Evolutionary conservation across 2,329 filamentous ascomycete species (phyloP).

Genomic region (Mycosphaerelloides madeirae): DNA sequence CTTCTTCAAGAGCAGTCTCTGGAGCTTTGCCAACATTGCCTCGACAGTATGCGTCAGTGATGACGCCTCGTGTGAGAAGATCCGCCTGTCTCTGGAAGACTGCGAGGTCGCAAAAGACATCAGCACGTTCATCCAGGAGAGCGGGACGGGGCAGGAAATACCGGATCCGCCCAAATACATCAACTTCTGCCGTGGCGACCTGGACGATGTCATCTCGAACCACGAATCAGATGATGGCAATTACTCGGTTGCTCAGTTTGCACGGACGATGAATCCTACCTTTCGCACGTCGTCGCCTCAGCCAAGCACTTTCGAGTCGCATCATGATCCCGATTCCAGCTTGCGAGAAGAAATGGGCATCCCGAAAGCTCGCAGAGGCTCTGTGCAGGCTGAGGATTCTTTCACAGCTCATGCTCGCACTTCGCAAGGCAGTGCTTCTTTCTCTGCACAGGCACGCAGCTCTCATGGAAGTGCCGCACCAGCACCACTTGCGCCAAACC

Average conservation of each 20-base stretch:
- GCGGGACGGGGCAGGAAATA: constrained; percentile 92
- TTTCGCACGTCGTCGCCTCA: constrained; percentile 95
- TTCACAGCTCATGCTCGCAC: constrained; percentile 25
- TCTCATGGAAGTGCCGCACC: constrained; percentile 27
- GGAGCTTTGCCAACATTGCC: constrained; percentile 95
- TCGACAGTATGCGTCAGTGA: constrained; percentile 98
- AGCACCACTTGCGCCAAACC: constrained; percentile 22
- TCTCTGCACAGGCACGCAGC: constrained; percentile 23
- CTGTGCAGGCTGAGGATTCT: constrained; percentile 29
- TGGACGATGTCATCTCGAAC: constrained; percentile 73
- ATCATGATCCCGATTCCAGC: constrained; percentile 76
- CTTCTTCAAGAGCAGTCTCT: constrained; percentile 95
- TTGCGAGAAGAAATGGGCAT: constrained; percentile 65
- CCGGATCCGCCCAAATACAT: constrained; percentile 96
- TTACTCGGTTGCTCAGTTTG: constrained; percentile 94
- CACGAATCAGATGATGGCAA: constrained; percentile 72
- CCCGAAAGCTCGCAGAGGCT: constrained; percentile 34
- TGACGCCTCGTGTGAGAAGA: constrained; percentile 90
- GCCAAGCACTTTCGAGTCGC: constrained; percentile 86
- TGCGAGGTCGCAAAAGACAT: constrained; percentile 98
- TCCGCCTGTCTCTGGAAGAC: constrained; percentile 84
- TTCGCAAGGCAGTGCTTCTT: constrained; percentile 29
- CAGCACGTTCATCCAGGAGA: constrained; percentile 76
- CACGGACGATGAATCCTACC: constrained; percentile 88
- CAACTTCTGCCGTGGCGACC: constrained; percentile 92